phyloP scores from a whole-genome alignment of 176 grass and related monocot species.

The Aegilops speltoides region DNA sequence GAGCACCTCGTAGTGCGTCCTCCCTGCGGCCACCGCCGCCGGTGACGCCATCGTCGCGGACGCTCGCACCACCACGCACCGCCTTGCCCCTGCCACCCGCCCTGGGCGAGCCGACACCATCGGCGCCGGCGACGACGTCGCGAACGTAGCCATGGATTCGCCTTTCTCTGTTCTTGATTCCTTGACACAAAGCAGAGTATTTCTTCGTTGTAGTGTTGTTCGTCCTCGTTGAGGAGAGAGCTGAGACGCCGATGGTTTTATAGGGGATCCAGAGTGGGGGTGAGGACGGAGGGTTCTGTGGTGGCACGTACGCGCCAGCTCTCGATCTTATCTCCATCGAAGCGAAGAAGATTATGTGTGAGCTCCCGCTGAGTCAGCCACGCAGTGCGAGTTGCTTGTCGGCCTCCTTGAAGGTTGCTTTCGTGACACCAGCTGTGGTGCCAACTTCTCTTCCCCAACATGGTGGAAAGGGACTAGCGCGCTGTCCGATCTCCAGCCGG shows the following conservation, averaged over 20 bases:
- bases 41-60: background rate
- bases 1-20: conserved; percentile 70
- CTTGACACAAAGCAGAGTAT: background rate
- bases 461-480: background rate
- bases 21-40: background rate
- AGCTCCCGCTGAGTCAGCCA: conserved; percentile 5
- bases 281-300: background rate
- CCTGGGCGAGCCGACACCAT: background rate
- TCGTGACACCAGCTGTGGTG: background rate
- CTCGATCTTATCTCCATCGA: conserved; percentile 25
- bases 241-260: background rate
- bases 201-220: background rate
- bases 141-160: background rate
- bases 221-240: background rate
- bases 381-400: background rate
- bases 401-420: background rate
- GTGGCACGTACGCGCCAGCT: background rate
- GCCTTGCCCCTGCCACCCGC: background rate
- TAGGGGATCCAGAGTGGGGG: background rate
- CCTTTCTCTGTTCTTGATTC: background rate
- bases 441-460: conserved; percentile 1
- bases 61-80: background rate
- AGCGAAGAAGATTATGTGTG: background rate
- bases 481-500: no score
- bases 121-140: background rate